Base-by-base conservation (phyloP, 139 green algal genomes). In the Astrephomene gubernaculifera region DNA sequence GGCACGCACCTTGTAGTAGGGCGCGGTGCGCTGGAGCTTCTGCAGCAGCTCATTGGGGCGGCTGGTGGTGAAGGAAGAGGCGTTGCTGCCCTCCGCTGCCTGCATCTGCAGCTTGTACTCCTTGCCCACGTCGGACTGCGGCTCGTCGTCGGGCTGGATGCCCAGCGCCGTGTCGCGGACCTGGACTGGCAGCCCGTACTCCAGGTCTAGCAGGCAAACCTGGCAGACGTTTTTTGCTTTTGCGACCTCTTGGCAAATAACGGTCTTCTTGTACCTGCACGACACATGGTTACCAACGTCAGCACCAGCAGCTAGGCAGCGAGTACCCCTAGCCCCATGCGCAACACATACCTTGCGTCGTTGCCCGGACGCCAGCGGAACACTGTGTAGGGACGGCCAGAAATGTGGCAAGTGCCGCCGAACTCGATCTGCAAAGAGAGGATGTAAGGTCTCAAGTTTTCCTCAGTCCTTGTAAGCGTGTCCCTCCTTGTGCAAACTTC, bases 201-300 rank as follows among this genome's bases (percentile, higher is more conserved):
- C 95, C 87, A 99, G 89, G 72, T 99, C 97, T 71, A 99, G 88
- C 70, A 99, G 87, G 92, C 97, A 99, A 3, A 98, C 96, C 94
- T 98, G 95, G 91, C 97, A 99, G 22, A 99, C 97, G 81, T 99
- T 99, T 89, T 99, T 99, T 27, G 96, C 94, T 85, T 99, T 99
- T 38, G 97, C 96, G n/a, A 98, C 97, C 82, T 98, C 97, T 83
- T 99, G 96, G 86, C 97, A 99, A 75, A 99, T 96, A 83, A 99
- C 97, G 29, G 97, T 99, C 88, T 98, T 99, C 92, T 99, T 99
- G 92, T 97, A 98, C 67, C 93, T 90, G 71, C 25, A 1, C 29
- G 33, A 19, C 9, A 39, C 3, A 17, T 10, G 29, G 60, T n/a
- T n/a, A n/a, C n/a, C n/a, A 7, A 29, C 49, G 49, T 17, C 12